phyloP scores from a whole-genome alignment of 2,329 filamentous ascomycete species.

The Hymenoscyphus fructigenus region DNA sequence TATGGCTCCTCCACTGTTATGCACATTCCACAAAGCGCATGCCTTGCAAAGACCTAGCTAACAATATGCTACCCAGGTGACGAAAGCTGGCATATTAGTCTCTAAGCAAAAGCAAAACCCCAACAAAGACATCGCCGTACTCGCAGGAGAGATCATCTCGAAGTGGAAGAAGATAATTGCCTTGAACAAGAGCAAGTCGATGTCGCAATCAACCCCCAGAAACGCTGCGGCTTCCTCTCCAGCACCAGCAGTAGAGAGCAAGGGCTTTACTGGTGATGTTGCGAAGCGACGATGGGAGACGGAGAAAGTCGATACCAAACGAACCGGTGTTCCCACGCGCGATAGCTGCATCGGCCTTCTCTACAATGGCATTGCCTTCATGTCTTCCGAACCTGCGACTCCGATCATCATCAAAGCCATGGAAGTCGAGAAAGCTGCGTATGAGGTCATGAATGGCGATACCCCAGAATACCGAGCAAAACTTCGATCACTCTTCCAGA shows the following conservation, averaged over 20 bases:
- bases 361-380: constrained; percentile 82
- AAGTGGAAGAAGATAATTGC: constrained; percentile 86
- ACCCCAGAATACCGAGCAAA: constrained; percentile 78
- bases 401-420: constrained; percentile 72
- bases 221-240: constrained; percentile 29
- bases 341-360: constrained; percentile 87
- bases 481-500: constrained; percentile 89
- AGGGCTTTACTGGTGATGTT: constrained; percentile 60
- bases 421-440: constrained; percentile 81
- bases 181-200: constrained; percentile 47
- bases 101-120: constrained; percentile 76
- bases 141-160: constrained; percentile 78
- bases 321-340: constrained; percentile 71
- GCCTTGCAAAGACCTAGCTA: constrained; percentile 12
- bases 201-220: constrained; percentile 28
- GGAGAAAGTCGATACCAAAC: constrained; percentile 76
- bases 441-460: constrained; percentile 66
- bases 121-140: constrained; percentile 76
- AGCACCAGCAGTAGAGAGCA: constrained; percentile 40
- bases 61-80: constrained; percentile 52
- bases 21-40: constrained; percentile 26
- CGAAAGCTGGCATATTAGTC: constrained; percentile 87
- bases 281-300: constrained; percentile 79
- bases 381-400: constrained; percentile 68
- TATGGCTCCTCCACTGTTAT: constrained; percentile 43